A percentile compares a stretch with the other conserved stretches of the same genome.
phyloP scores from a whole-genome alignment of 495 filamentous ascomycete species.

The Ascobolus immersus region DNA sequence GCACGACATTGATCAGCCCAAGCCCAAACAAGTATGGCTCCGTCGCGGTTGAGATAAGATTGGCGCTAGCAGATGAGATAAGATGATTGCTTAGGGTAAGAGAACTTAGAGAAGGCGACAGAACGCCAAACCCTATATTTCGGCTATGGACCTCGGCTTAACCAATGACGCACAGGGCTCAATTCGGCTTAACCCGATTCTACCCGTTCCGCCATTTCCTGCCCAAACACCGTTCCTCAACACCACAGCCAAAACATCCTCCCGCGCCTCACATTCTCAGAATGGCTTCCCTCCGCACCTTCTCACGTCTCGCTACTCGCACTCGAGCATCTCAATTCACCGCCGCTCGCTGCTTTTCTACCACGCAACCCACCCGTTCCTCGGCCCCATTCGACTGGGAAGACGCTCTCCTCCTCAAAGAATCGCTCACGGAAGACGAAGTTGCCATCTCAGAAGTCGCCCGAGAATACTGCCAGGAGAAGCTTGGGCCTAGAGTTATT shows the following conservation, averaged over 20 bases:
- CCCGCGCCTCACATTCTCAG: background rate
- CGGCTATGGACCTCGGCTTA: too few relatives aligned
- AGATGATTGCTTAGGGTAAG: too few relatives aligned
- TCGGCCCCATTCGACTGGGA: constrained; percentile 71
- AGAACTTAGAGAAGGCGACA: too few relatives aligned
- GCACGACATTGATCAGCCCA: too few relatives aligned
- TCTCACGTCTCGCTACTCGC: constrained; percentile 20
- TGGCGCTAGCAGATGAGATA: too few relatives aligned
- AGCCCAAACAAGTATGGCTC: too few relatives aligned
- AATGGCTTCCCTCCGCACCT: constrained; percentile 10
- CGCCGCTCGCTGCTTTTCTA: constrained; percentile 9
- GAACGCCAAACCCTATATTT: too few relatives aligned
- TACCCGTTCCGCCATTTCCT: too few relatives aligned
- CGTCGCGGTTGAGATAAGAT: too few relatives aligned
- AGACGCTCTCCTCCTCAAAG: constrained; percentile 53
- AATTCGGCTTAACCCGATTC: too few relatives aligned
- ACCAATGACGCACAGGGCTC: too few relatives aligned
- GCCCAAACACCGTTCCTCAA: too few relatives aligned
- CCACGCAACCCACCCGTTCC: constrained; percentile 18
- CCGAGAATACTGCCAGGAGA: constrained; percentile 77
- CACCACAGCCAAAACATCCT: background rate
- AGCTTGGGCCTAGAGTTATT: constrained; percentile 57
- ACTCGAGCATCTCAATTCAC: constrained; percentile 17
- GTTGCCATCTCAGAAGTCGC: constrained; percentile 69
- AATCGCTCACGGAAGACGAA: constrained; percentile 68